A percentile compares a stretch with the other conserved stretches of the same genome.
These are phyloP conservation scores for Colletotrichum orchidophilum DNA, from an alignment of 2,329 filamentous ascomycete species.

Conservation along the genomic window DNA sequence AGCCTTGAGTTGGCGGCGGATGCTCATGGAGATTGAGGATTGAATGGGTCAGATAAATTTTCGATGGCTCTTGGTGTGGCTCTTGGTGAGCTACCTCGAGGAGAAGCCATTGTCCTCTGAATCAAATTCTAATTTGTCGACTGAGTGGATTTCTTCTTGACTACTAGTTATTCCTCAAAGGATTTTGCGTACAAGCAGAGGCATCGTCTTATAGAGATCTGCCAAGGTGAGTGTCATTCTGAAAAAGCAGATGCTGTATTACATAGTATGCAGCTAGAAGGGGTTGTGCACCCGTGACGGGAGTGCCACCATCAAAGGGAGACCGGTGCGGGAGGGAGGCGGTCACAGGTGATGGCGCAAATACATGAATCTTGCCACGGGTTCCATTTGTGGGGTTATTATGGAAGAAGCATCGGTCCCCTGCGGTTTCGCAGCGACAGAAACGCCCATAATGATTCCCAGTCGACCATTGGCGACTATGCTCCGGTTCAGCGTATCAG, in stretches of 20 bases:
- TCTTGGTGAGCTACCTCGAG: neutral
- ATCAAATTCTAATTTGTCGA: neutral
- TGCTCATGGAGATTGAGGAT: no score
- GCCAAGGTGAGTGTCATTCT: constrained; percentile 14
- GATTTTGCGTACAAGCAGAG: neutral
- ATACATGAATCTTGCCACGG: neutral
- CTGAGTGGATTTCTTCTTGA: neutral
- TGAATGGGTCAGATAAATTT: neutral
- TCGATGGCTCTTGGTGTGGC: no score
- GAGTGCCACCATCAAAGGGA: neutral
- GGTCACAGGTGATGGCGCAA: neutral
- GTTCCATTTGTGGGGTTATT: neutral
- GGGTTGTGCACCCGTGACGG: neutral
- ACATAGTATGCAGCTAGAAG: no score
- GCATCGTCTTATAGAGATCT: neutral
- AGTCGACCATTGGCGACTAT: neutral
- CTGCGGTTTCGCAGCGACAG: neutral
- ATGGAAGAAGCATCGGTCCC: no score
- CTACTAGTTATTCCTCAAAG: neutral
- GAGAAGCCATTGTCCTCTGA: neutral
- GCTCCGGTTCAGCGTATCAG: neutral
- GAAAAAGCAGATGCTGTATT: constrained; percentile 1
- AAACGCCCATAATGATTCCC: neutral
- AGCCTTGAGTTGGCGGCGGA: no score
- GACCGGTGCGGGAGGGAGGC: neutral